phyloP scores from a whole-genome alignment of 1,284 basidiomycete genomes.

The Cutaneotrichosporon mucoides region DNA sequence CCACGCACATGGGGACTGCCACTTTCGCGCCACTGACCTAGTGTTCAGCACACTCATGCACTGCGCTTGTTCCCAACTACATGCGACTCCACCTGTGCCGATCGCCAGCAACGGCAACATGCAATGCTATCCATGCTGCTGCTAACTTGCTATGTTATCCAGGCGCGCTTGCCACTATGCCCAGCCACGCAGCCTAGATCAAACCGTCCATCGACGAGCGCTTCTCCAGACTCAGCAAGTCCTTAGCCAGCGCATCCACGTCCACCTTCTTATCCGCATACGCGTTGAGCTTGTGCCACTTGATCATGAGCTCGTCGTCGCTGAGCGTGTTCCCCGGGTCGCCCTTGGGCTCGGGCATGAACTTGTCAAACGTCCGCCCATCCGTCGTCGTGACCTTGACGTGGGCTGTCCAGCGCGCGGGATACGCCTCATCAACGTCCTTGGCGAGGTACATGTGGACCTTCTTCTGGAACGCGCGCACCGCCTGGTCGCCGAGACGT shows the following conservation, averaged over 20 bases:
- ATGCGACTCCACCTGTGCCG: too few species aligned
- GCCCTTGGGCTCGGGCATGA: slow-evolving; percentile 7
- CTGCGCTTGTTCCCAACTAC: too few species aligned
- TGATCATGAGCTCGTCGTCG: slow-evolving; percentile 4
- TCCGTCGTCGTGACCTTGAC: slow-evolving; percentile 9
- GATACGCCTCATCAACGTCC: slow-evolving; percentile 4
- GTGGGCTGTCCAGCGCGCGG: slow-evolving; percentile 1
- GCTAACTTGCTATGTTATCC: too few species aligned
- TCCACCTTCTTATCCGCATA: neutral
- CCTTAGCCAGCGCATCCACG: neutral
- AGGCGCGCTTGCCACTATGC: too few species aligned
- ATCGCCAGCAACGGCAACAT: too few species aligned
- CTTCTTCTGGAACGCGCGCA: slow-evolving; percentile 11
- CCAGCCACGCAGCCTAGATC: neutral
- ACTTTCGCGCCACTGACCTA: too few species aligned
- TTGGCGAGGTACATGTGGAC: slow-evolving; percentile 8
- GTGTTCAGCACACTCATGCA: too few species aligned
- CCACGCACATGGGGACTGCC: too few species aligned
- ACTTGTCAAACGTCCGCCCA: slow-evolving; percentile 4
- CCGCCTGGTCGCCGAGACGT: neutral
- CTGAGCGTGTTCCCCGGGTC: slow-evolving; percentile 7
- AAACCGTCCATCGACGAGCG: slow-evolving; percentile 5
- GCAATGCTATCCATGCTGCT: too few species aligned
- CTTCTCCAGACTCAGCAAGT: slow-evolving; percentile 2
- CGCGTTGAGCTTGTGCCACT: slow-evolving; percentile 5